Conservation (phyloP, 2,329 filamentous ascomycete genomes). For the Tolypocladium nubicola region DNA sequence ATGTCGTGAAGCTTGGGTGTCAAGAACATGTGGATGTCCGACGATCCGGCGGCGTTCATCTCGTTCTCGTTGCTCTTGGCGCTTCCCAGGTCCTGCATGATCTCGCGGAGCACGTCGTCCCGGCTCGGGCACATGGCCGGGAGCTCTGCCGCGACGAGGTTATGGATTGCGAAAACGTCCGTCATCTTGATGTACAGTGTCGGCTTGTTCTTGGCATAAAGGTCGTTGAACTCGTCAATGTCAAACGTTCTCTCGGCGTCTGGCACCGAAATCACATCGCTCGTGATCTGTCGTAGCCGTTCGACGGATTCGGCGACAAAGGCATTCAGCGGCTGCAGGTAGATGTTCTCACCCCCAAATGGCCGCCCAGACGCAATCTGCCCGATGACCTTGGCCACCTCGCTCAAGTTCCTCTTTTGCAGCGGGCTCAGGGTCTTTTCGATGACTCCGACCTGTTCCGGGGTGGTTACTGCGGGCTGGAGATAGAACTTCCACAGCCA, state of each 20-base stretch:
- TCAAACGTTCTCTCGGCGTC: slow-evolving; percentile 89
- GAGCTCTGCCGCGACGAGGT: slow-evolving; percentile 71
- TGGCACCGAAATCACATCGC: slow-evolving; percentile 68
- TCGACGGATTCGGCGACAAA: slow-evolving; percentile 82
- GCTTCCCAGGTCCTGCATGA: slow-evolving; percentile 86
- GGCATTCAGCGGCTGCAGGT: slow-evolving; percentile 87
- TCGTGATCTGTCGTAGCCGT: slow-evolving; percentile 65
- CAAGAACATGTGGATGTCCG: slow-evolving; percentile 83
- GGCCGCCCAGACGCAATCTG: slow-evolving; percentile 82
- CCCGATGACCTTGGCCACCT: slow-evolving; percentile 83
- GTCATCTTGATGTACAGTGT: slow-evolving; percentile 99
- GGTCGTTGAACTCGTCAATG: slow-evolving; percentile 97
- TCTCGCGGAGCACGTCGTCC: slow-evolving; percentile 83
- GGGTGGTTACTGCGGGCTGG: slow-evolving; percentile 77
- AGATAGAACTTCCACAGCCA: slow-evolving; percentile 96
- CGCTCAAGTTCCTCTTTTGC: slow-evolving; percentile 83
- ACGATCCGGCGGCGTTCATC: slow-evolving; percentile 73
- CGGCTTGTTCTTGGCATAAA: slow-evolving; percentile 92
- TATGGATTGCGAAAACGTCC: slow-evolving; percentile 94
- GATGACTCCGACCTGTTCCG: slow-evolving; percentile 86
- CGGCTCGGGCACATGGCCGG: slow-evolving; percentile 64
- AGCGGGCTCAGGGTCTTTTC: slow-evolving; percentile 82
- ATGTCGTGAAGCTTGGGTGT: slow-evolving; percentile 83
- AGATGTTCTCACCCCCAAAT: slow-evolving; percentile 91
- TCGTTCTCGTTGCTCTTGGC: slow-evolving; percentile 95